phyloP scores from a whole-genome alignment of 2,329 filamentous ascomycete species.

The Alternaria triticina region DNA sequence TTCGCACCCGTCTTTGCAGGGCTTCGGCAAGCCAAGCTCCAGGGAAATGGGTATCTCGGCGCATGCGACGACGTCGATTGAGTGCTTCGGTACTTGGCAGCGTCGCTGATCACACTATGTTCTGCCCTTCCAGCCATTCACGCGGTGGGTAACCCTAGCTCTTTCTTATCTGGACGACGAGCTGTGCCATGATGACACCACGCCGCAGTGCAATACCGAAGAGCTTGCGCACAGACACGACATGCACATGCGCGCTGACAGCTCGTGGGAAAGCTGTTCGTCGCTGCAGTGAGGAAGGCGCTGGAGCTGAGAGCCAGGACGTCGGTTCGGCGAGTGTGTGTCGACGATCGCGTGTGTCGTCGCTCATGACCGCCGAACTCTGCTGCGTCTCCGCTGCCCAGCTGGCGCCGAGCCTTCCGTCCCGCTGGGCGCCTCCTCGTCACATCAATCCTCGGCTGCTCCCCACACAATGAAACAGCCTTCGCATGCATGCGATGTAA shows the following conservation, averaged over 20 bases:
- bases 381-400: constrained; percentile 12
- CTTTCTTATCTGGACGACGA: constrained; percentile 24
- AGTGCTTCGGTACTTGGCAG: constrained; percentile 38
- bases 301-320: background rate
- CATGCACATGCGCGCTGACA: background rate
- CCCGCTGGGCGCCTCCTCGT: constrained; percentile 11
- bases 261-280: background rate
- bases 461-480: constrained; percentile 13
- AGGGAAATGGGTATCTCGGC: constrained; percentile 20
- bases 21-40: constrained; percentile 21
- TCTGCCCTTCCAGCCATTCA: constrained; percentile 12
- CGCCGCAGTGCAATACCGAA: background rate
- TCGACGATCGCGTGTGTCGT: background rate
- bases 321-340: background rate
- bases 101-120: constrained; percentile 21
- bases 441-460: constrained; percentile 7
- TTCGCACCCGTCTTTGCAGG: constrained; percentile 13
- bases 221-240: background rate
- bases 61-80: constrained; percentile 22
- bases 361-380: background rate
- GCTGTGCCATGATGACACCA: background rate
- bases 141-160: constrained; percentile 5
- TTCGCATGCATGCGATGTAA: constrained; percentile 4
- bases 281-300: background rate
- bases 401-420: constrained; percentile 20